phyloP scores from a whole-genome alignment of 768 basidiomycete genomes.

The Tricholoma bakamatsutake region DNA sequence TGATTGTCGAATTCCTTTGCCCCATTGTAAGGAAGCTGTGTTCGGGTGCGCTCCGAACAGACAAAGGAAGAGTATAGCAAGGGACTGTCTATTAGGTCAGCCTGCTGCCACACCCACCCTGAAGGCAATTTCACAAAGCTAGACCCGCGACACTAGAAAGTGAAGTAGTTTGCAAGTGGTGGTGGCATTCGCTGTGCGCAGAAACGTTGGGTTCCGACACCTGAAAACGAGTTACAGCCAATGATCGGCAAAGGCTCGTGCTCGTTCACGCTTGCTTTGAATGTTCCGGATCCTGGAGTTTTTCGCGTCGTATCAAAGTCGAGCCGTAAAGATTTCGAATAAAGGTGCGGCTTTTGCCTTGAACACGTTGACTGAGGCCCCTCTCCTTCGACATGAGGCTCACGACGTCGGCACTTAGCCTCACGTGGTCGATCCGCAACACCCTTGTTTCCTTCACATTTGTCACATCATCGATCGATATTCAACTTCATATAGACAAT shows the following conservation, averaged over 20 bases:
- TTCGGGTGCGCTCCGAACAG: slow-evolving; percentile 7
- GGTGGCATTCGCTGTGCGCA: background rate
- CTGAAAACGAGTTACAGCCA: background rate
- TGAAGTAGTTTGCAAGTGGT: background rate
- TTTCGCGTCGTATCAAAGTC: background rate
- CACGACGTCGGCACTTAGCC: background rate
- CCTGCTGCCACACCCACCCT: background rate
- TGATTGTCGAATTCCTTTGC: slow-evolving; percentile 1
- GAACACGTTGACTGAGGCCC: background rate
- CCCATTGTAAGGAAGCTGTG: slow-evolving; percentile 8
- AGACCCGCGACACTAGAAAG: background rate
- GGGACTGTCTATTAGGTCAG: slow-evolving; percentile 4
- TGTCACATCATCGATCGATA: background rate
- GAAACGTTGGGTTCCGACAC: background rate
- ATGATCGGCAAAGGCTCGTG: background rate
- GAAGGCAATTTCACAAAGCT: background rate
- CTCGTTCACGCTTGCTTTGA: background rate
- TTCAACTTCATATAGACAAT: too few relatives aligned
- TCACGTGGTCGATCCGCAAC: background rate
- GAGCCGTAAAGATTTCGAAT: background rate
- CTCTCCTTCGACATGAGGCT: background rate
- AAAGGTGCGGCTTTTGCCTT: background rate
- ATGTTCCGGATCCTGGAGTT: background rate
- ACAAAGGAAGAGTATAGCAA: slow-evolving; percentile 16
- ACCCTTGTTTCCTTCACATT: slow-evolving; percentile 1